Evolutionary conservation across 1,284 basidiomycete species (phyloP).

Genomic region (Prillingera fragicola): DNA sequence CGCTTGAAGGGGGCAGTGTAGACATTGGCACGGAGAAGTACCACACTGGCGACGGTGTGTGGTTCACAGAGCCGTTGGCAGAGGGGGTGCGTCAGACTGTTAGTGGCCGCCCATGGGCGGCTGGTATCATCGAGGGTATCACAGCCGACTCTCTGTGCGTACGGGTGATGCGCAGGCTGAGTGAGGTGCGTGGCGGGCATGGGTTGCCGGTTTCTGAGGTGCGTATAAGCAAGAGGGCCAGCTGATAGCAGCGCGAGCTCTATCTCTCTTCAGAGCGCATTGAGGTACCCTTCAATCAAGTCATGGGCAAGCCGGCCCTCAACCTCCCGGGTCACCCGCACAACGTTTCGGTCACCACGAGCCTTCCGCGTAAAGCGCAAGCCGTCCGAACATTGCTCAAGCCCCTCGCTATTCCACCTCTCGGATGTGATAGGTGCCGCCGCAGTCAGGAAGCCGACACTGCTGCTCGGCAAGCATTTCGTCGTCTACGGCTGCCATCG

Average conservation of each 20-base stretch:
- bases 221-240: background rate
- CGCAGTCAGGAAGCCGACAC: too few species aligned
- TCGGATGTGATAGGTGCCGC: too few species aligned
- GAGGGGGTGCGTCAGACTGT: too few species aligned
- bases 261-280: slow-evolving; percentile 1
- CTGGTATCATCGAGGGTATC: slow-evolving; percentile 11
- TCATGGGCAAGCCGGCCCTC: background rate
- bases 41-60: too few species aligned
- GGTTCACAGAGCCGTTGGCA: too few species aligned
- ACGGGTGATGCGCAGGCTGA: background rate
- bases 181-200: background rate
- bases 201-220: background rate
- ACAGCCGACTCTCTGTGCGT: slow-evolving; percentile 1
- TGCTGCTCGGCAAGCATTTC: background rate
- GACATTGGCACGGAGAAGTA: too few species aligned
- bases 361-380: too few species aligned
- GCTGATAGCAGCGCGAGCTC: slow-evolving; percentile 7
- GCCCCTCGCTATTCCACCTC: too few species aligned
- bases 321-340: background rate
- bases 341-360: too few species aligned
- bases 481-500: slow-evolving; percentile 8
- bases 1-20: too few species aligned
- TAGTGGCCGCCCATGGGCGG: too few species aligned
- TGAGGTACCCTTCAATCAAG: background rate
- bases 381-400: too few species aligned